Evolutionary conservation across 75 land plant genomes (phyloP).

Genomic region (Pinus taeda): DNA sequence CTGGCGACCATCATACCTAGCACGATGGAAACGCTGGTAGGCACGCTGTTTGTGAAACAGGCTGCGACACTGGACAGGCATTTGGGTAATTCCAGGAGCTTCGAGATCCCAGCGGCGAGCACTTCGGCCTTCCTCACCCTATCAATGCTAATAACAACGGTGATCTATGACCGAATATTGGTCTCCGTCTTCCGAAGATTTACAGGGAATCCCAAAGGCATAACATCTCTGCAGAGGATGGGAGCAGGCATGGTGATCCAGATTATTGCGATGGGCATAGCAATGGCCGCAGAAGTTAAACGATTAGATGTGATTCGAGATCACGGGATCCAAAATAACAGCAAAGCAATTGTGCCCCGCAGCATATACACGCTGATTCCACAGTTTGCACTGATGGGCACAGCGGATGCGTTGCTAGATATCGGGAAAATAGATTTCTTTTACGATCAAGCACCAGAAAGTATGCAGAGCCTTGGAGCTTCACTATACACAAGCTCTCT

Average conservation of each 20-base stretch:
- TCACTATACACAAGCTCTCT: conserved; percentile 76
- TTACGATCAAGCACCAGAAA: conserved; percentile 80
- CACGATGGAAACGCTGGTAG: conserved; percentile 48
- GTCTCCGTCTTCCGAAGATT: conserved; percentile 37
- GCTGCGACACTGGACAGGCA: conserved; percentile 53
- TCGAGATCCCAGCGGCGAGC: conserved; percentile 60
- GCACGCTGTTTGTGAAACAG: conserved; percentile 63
- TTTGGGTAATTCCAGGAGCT: conserved; percentile 29
- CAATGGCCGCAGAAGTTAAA: conserved; percentile 39
- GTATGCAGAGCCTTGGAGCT: conserved; percentile 87
- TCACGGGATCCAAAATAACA: conserved; percentile 19
- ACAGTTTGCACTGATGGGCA: conserved; percentile 67
- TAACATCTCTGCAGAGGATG: conserved; percentile 45
- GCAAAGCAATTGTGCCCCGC: conserved; percentile 65
- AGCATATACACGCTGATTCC: conserved; percentile 80
- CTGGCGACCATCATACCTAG: conserved; percentile 41
- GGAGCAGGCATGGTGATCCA: conserved; percentile 49
- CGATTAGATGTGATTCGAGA: conserved; percentile 34
- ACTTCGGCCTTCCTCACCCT: conserved; percentile 43
- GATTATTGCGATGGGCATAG: conserved; percentile 32
- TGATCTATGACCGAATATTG: conserved; percentile 47
- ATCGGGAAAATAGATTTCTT: conserved; percentile 85
- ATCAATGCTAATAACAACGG: conserved; percentile 42
- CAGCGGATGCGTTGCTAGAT: conserved; percentile 66
- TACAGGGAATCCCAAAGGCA: conserved; percentile 41